Evolutionary conservation across 2,329 filamentous ascomycete genomes (phyloP), one percentile per base, ranked within the genome.

Genomic region (Furcasterigmium sp.): DNA sequence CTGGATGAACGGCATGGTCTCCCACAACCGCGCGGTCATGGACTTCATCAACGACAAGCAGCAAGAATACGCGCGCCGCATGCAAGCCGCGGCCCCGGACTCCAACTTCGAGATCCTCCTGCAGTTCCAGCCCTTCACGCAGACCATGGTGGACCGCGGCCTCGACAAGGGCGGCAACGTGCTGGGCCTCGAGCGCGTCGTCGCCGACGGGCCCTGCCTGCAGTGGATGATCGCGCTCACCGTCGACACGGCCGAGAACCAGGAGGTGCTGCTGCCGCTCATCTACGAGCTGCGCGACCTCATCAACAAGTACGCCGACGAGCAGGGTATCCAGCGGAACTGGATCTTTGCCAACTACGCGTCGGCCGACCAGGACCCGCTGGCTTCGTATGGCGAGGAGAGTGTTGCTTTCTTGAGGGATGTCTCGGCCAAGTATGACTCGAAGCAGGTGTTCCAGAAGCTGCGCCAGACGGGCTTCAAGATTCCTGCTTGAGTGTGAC

Each of bases 281-380:
- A 53, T 54, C 13, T 41, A 55, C 14, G 51, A 56, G 28, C 55
- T 59, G 10, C 30, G 55, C 5, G 42, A 51, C 6, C 44, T 56
- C 0, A 48, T 61, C 20, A 51, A 59, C 37, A 42, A 46, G 3
- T 56, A 56, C 11, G 52, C 61, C 10, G 47, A 46, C n/a, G 39
- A 58, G 38, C 46, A 61, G 19, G 57, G 56, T 17, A 47, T 53
- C 3, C 56, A 60, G 46, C 53, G 57, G 39, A 51, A 64, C 28
- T 68, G 60, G 53, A 55, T 63, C 25, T 73, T 67, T 46, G 55
- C 71, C 32, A 72, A 73, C 53, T 73, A 73, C 40, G 67, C 67
- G 2, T 55, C 59, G 23, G 47, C 51, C 3, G 56, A 58, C 35
- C 66, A 73, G 54, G 51, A 65, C 18, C 63, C 67, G 1, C 52